Evolutionary conservation across 441 rosid genomes (phyloP), one percentile per base, ranked within the genome.

Genomic region (Pelargonium myrrhifolium): DNA sequence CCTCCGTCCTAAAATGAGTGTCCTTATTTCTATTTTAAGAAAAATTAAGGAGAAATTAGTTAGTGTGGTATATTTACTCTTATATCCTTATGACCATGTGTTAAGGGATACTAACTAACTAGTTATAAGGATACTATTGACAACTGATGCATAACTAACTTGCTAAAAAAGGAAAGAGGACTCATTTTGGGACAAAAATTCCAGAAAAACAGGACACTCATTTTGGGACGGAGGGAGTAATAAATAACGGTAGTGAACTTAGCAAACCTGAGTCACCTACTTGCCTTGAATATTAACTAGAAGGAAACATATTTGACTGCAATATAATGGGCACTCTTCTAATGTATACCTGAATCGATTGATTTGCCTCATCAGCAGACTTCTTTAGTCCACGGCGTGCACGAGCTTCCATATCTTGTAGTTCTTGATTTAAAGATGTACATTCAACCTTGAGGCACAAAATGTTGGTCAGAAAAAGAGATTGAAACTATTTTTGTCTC

Each of bases 381-480:
- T 92, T 95, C 88, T 90, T 95, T 79, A 90, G 95, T 77, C 87
- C 98, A 64, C 85, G 93, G 67, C 95, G 95, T 71, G 84, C 83
- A 68, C 87, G 93, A 75, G 82, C 82, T 81, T 90, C 96, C 95
- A 87, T 84, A 72, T 95, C 97, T 74, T 95, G 97, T 75, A 95
- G 81, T 82, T 95, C 99, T 89, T 95, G 99, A 78, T 83, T 90
- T 68, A 90, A 74, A 56, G 98, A 82, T 65, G 95, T 78, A 75
- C 86, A 90, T 81, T 92, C 99, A 63, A 86, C 92, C 99, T 92
- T 55, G 60, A 10, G 24, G 24, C 24, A 55, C 60, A 55, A 9
- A 55, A 55, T 22, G 2, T 11, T 55, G 3, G 20, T 55, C 60
- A 21, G 71, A 67, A 62, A 68, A 47, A 76, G 64, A 75, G 62